Evolutionary conservation across 306 rosid genomes (phyloP).

Genomic region (Vigna unguiculata): DNA sequence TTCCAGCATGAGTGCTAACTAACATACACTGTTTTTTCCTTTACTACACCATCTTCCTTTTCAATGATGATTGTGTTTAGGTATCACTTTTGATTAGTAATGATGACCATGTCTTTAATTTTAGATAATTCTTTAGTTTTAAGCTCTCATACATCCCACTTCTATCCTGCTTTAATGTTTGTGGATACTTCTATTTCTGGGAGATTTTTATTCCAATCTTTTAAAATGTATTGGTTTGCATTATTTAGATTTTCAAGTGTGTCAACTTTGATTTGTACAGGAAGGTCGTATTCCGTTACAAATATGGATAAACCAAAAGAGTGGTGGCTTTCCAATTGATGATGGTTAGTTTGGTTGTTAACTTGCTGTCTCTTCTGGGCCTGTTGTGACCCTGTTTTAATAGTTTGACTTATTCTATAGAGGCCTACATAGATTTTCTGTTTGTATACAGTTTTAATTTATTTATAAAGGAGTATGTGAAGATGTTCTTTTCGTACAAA

Average conservation of each 20-base stretch:
- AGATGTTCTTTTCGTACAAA: constrained; percentile 6
- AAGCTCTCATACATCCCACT: not conserved
- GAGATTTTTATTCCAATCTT: constrained; percentile 18
- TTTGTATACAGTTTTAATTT: not conserved
- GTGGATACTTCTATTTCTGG: not conserved
- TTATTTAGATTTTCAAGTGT: constrained; percentile 32
- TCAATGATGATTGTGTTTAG: not conserved
- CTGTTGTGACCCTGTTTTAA: not conserved
- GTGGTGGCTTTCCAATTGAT: constrained; percentile 58
- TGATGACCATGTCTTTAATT: not conserved
- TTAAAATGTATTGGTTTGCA: not conserved
- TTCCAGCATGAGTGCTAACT: not conserved
- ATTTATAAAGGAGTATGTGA: constrained; percentile 20
- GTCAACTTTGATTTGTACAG: constrained; percentile 56
- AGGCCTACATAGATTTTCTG: not conserved
- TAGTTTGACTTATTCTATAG: not conserved
- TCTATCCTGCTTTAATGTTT: not conserved
- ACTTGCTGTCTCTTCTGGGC: constrained; percentile 36
- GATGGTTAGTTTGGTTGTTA: constrained; percentile 71
- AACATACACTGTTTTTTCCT: not conserved
- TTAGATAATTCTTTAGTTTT: constrained; percentile 1
- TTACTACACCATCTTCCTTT: not conserved
- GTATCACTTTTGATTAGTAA: constrained; percentile 4
- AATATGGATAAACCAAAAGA: constrained; percentile 91
- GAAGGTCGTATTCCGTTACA: constrained; percentile 92